Evolutionary conservation across 2,329 filamentous ascomycete genomes (phyloP), one percentile per base, ranked within the genome.

Genomic region (Pestalotiopsis sp.): DNA sequence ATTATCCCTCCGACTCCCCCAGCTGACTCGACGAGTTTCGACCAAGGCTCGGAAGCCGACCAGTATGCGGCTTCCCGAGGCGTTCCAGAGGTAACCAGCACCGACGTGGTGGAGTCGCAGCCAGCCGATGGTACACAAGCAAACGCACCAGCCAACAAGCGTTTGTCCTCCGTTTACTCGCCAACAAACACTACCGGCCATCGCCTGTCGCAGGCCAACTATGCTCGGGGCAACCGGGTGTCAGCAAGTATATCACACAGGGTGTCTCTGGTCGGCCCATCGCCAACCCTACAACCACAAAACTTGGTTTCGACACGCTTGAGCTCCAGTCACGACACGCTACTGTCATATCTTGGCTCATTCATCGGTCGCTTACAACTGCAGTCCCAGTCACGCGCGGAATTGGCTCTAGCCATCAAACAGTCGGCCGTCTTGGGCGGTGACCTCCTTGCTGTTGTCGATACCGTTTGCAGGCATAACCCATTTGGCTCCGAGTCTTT

Each of bases 301-400:
- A 92, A 93, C 74, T 85, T 98, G 69, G 93, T 96, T 41, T 97
- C 95, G 2, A 92, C 95, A 78, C 91, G 91, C 73, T 87, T 98
- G 63, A 92, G 90, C 75, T 85, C 88, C 64, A 92, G 91, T 64
- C 94, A 98, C 81, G 95, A 98, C 81, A 89, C 89, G 7, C 97
- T 98, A 76, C 84, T 99, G 66, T 96, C 95, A 6, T 92, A 95
- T 76, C 88, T 99, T 65, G 95, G 93, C 64, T 97, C 94, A 4
- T 97, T 98, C 78, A 95, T 98, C 77, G 96, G 96, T 17, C 86
- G 90, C 49, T 87, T 98, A 67, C 94, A 98, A 79, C 85, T 98
- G 69, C 94, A 98, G 78, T 96, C 95, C n/a, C 92, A 96, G 71
- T 96, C 94, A 7, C 92, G 94, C 9, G 89, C 92, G 1, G 94